These are phyloP conservation scores for Talaromyces adpressus DNA, from an alignment of 495 filamentous ascomycete species.

Conservation along the genomic window DNA sequence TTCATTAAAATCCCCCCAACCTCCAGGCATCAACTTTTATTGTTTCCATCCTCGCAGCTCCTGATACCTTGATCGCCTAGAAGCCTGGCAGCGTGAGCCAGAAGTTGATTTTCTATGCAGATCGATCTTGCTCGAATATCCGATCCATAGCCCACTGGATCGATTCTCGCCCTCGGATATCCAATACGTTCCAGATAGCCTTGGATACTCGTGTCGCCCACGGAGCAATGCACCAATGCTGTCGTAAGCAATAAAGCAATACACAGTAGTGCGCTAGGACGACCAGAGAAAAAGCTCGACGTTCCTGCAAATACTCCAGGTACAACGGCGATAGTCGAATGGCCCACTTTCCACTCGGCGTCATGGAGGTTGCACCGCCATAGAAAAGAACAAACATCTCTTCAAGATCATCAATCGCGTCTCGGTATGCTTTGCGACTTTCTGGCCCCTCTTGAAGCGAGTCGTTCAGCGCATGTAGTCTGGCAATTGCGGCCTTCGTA, in stretches of 20 bases:
- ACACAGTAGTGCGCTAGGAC: slow-evolving; percentile 43
- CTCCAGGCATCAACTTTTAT: not conserved
- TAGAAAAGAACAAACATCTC: not conserved
- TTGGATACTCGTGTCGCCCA: slow-evolving; percentile 31
- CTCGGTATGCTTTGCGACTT: not conserved
- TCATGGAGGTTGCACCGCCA: not conserved
- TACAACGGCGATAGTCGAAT: slow-evolving; percentile 44
- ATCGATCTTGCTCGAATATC: not conserved
- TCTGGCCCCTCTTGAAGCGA: not conserved
- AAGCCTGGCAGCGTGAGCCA: not conserved
- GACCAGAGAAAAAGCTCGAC: slow-evolving; percentile 45
- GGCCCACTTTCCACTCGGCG: slow-evolving; percentile 28
- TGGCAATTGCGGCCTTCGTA: not conserved
- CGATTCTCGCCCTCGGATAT: not conserved
- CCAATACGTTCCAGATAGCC: slow-evolving; percentile 23
- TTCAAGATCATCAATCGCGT: not conserved
- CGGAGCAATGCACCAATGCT: slow-evolving; percentile 42
- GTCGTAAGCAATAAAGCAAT: slow-evolving; percentile 30
- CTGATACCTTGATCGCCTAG: not conserved
- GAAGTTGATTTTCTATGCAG: not conserved
- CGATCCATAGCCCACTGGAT: not conserved
- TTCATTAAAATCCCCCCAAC: not conserved
- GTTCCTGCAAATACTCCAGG: slow-evolving; percentile 41
- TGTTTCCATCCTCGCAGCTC: not conserved
- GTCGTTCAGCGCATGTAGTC: not conserved